Evolutionary conservation across 148 eudicot species (phyloP).

Genomic region (Drosera capensis): DNA sequence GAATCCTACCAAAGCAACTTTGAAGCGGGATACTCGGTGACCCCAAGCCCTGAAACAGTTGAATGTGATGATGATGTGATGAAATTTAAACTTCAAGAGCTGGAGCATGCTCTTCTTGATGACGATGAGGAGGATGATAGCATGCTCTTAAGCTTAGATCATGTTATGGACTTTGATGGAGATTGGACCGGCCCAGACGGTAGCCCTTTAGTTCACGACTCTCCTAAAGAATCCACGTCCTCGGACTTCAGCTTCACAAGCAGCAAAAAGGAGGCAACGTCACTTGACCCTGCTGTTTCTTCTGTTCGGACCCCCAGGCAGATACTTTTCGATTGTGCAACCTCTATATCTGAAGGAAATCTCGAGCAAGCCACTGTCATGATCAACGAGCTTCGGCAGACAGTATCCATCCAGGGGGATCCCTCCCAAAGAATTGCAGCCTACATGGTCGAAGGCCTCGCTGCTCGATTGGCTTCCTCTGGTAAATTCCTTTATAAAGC

Average conservation of each 20-base stretch:
- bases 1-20: slow-evolving; percentile 16
- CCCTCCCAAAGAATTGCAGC: slow-evolving; percentile 83
- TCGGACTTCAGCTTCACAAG: slow-evolving; percentile 42
- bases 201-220: slow-evolving; percentile 25
- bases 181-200: slow-evolving; percentile 31
- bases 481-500: slow-evolving; percentile 80
- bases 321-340: slow-evolving; percentile 69
- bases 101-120: slow-evolving; percentile 74
- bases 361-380: slow-evolving; percentile 39
- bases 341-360: slow-evolving; percentile 46
- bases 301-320: slow-evolving; percentile 39
- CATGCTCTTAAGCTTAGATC: slow-evolving; percentile 18
- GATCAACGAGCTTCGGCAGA: slow-evolving; percentile 56
- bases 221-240: slow-evolving; percentile 72
- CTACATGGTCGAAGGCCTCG: slow-evolving; percentile 94
- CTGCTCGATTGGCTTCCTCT: slow-evolving; percentile 68
- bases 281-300: slow-evolving; percentile 12
- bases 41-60: slow-evolving; percentile 27
- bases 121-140: slow-evolving; percentile 24
- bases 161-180: slow-evolving; percentile 45
- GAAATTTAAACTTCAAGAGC: slow-evolving; percentile 73
- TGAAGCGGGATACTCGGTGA: slow-evolving; percentile 24
- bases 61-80: slow-evolving; percentile 45
- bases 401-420: slow-evolving; percentile 82
- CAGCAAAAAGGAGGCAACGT: slow-evolving; percentile 24